phyloP scores from a whole-genome alignment of 2,329 filamentous ascomycete species.

The Penicillium sp. region DNA sequence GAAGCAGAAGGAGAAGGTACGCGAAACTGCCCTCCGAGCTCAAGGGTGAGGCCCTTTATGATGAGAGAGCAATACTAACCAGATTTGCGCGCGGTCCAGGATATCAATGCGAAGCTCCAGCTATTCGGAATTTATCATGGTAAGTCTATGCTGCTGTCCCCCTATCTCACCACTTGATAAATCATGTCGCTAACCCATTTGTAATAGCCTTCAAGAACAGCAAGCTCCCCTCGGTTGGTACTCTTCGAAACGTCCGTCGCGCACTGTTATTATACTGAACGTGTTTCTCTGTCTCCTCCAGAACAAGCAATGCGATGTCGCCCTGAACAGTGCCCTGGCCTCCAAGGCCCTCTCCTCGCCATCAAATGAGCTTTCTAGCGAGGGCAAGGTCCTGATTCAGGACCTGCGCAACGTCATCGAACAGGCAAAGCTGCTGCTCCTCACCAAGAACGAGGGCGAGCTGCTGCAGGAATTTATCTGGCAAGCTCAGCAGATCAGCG shows the following conservation, averaged over 20 bases:
- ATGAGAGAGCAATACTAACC: not conserved
- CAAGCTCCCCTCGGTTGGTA: constrained; percentile 83
- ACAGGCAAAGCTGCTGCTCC: constrained; percentile 79
- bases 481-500: constrained; percentile 78
- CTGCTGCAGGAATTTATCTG: constrained; percentile 96
- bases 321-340: constrained; percentile 82
- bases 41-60: no score
- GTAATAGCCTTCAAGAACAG: constrained; percentile 77
- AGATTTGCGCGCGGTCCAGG: constrained; percentile 37
- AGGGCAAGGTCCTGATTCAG: constrained; percentile 76
- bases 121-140: constrained; percentile 83
- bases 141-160: constrained; percentile 36
- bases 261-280: constrained; percentile 13
- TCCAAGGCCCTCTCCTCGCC: constrained; percentile 72
- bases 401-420: constrained; percentile 81
- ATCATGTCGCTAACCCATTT: not conserved
- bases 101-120: constrained; percentile 93
- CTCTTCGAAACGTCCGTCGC: not conserved
- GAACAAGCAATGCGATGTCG: constrained; percentile 96
- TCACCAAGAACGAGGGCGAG: constrained; percentile 95
- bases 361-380: constrained; percentile 74
- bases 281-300: constrained; percentile 37
- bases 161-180: not conserved
- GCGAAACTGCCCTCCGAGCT: constrained; percentile 7
- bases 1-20: constrained; percentile 73